phyloP scores from a whole-genome alignment of 2,329 filamentous ascomycete genomes.

The Penicillium digitatum region DNA sequence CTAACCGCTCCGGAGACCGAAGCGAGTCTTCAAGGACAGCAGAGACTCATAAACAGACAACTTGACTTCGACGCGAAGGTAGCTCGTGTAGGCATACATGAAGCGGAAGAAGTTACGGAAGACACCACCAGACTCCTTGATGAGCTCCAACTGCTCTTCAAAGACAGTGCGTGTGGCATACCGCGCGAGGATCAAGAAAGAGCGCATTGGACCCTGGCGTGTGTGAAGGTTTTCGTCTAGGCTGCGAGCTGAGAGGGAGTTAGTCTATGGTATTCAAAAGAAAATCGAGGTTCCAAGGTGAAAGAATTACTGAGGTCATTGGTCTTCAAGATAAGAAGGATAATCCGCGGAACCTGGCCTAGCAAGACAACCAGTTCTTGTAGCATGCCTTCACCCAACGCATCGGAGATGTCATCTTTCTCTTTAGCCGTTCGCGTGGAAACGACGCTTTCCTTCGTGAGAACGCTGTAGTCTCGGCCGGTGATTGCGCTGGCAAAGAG shows the following conservation, averaged over 20 bases:
- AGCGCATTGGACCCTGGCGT: constrained; percentile 56
- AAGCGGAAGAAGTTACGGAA: constrained; percentile 52
- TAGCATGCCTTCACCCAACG: constrained; percentile 81
- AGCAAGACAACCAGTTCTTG: constrained; percentile 84
- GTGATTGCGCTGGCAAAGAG: constrained; percentile 96
- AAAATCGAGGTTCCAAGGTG: not conserved
- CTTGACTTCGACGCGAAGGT: constrained; percentile 55
- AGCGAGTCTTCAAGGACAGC: constrained; percentile 48
- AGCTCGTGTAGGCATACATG: constrained; percentile 51
- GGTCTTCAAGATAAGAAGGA: constrained; percentile 92
- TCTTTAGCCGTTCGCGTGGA: constrained; percentile 66
- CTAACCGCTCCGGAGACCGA: constrained; percentile 41
- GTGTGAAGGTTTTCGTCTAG: constrained; percentile 74
- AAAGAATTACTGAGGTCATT: constrained; percentile 73
- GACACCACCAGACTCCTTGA: constrained; percentile 48
- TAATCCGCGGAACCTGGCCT: constrained; percentile 83
- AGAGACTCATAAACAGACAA: constrained; percentile 57
- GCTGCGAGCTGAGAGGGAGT: constrained; percentile 58
- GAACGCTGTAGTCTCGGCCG: constrained; percentile 78
- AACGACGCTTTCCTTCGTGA: constrained; percentile 57
- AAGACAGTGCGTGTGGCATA: constrained; percentile 62
- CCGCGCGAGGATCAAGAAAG: constrained; percentile 61
- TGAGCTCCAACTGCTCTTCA: constrained; percentile 55
- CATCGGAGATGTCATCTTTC: constrained; percentile 78
- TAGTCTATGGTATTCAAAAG: not conserved